Evolutionary conservation across 176 grass and related monocot genomes (phyloP).

Genomic region (Rhynchospora tenuis): DNA sequence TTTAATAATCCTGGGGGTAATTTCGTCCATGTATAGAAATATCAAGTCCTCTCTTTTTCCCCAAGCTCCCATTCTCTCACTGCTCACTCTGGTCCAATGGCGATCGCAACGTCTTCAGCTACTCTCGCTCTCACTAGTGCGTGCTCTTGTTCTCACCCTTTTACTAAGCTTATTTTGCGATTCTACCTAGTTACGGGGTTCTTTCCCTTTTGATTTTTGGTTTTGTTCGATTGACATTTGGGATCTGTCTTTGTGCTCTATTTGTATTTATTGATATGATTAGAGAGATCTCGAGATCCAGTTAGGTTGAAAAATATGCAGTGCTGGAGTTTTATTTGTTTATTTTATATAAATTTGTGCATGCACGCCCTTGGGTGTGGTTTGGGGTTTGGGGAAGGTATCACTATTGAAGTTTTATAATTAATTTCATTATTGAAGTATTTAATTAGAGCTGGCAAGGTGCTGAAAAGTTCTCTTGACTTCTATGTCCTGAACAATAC

Average conservation of each 20-base stretch:
- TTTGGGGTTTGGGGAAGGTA: neutral
- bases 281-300: neutral
- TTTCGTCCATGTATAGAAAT: neutral
- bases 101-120: constrained; percentile 27
- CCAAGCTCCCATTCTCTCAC: neutral
- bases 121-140: constrained; percentile 23
- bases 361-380: neutral
- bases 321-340: neutral
- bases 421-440: neutral
- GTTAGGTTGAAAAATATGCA: neutral
- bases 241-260: neutral
- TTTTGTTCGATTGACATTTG: neutral
- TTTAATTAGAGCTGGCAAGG: neutral
- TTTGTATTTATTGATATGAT: neutral
- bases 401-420: too few relatives aligned
- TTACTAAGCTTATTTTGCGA: neutral
- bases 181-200: neutral
- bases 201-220: neutral
- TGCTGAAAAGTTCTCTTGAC: neutral
- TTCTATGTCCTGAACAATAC: neutral
- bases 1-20: neutral
- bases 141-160: neutral
- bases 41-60: neutral
- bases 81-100: constrained; percentile 5
- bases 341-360: neutral